Conservation (phyloP, 1,284 basidiomycete species). For the Irpex lacteus region DNA sequence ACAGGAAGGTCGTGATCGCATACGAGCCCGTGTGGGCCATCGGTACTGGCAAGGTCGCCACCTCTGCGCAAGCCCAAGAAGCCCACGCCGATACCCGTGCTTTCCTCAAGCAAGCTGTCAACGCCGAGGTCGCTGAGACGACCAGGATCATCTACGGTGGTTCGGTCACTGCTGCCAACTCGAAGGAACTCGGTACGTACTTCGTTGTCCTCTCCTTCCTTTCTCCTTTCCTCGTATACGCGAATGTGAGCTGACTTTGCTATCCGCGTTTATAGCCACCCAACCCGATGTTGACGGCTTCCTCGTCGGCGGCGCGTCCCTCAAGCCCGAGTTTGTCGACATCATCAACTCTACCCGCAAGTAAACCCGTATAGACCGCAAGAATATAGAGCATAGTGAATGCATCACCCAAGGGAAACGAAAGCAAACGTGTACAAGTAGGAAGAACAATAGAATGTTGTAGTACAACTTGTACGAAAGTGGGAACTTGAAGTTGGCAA, state of each 20-base stretch:
- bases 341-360: conserved; percentile 74
- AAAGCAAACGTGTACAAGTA: neutral
- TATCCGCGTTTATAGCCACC: conserved; percentile 40
- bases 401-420: neutral
- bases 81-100: conserved; percentile 84
- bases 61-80: conserved; percentile 89
- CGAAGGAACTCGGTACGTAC: conserved; percentile 76
- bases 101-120: conserved; percentile 72
- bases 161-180: conserved; percentile 87
- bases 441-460: too few species aligned
- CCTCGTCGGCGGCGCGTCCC: conserved; percentile 95
- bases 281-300: conserved; percentile 96
- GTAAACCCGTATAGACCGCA: neutral
- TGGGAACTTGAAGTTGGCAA: too few species aligned
- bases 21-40: conserved; percentile 99
- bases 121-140: conserved; percentile 66
- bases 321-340: conserved; percentile 96
- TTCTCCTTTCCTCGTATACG: neutral
- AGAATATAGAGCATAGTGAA: neutral
- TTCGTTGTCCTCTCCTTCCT: neutral
- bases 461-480: too few species aligned
- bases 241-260: too few species aligned
- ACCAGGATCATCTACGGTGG: conserved; percentile 96
- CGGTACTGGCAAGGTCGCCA: conserved; percentile 95
- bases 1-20: conserved; percentile 88